Percentiles rank a stretch among this genome's conserved stretches.
Conservation (phyloP, 768 basidiomycete species). For the Cyclocybe cylindracea region DNA sequence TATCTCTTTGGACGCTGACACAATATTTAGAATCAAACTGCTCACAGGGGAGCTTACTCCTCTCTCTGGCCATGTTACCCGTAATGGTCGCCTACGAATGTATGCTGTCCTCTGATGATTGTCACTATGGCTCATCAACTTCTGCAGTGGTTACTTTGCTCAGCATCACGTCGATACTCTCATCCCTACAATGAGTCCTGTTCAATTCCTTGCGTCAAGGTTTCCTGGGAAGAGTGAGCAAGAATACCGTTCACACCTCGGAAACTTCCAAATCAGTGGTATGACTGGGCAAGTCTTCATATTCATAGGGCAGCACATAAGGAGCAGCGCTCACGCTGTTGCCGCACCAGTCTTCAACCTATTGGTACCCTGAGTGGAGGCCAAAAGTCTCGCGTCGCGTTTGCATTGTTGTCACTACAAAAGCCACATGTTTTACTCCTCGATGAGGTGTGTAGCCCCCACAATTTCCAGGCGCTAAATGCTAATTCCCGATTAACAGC, state of each 20-base stretch:
- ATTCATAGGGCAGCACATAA: background rate
- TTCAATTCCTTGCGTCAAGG: conserved; percentile 87
- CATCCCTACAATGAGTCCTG: conserved; percentile 82
- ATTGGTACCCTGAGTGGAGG: conserved; percentile 95
- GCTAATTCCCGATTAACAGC: conserved; percentile 39
- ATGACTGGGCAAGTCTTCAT: conserved; percentile 72
- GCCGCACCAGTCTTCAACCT: conserved; percentile 61
- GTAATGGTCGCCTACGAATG: conserved; percentile 92
- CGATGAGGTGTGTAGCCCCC: conserved; percentile 72
- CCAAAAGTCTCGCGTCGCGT: conserved; percentile 95
- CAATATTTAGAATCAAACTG: conserved; percentile 75
- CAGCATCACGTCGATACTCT: conserved; percentile 96
- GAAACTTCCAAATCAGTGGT: conserved; percentile 96
- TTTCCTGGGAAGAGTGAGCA: conserved; percentile 96
- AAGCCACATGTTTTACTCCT: conserved; percentile 90
- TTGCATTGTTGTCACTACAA: conserved; percentile 82
- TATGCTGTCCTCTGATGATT: conserved; percentile 33
- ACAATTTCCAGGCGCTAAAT: background rate
- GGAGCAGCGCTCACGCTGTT: conserved; percentile 3
- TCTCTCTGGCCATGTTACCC: conserved; percentile 74
- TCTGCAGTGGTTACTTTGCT: conserved; percentile 81
- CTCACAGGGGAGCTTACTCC: conserved; percentile 84
- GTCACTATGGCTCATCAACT: background rate
- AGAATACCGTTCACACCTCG: conserved; percentile 93
- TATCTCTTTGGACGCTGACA: conserved; percentile 2